Base-by-base conservation (phyloP, 108 stramenopile species). In the Skeletonema grethae region DNA sequence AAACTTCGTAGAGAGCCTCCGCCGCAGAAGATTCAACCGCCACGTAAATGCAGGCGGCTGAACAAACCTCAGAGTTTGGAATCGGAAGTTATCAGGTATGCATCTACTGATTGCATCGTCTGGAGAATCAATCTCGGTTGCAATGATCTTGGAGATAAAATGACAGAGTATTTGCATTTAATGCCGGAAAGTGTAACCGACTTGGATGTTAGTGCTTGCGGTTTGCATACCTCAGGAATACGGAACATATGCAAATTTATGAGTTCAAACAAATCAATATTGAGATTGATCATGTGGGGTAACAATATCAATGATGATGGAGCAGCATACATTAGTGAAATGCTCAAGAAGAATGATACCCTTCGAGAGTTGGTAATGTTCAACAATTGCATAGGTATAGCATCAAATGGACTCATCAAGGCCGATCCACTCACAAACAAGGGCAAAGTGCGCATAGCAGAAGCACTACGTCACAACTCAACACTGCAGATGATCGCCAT, bases 201-300 rank as follows among this genome's bases (percentile, higher is more conserved):
- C 15, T 9, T 60, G 11, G 31, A 24, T 8, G 28, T 60, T 1
- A 60, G 59, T 1, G 15, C n/a, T 25, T 60, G 59, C 3, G 59
- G 10, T 0, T 60, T 60, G 28, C 9, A 30, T 13, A 24, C 59
- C 8, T 5, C 5, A 3, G 59, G 59, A 5, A 25, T 60, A 11
- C 12, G 31, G 9, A 60, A 60, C n/a, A 24, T 60, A 9, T 60
- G 59, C 59, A 60, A 60, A 9, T 60, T 25, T 32, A 13, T 60
- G 59, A 30, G 31, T 28, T 25, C 59, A 20, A 60, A 60, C 59
- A 60, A 20, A 29, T 10, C 59, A 9, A 32, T 60, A 28, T 13
- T 60, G 28, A 30, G 59, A 25, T 28, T 60, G 59, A 60, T 60
- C 30, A 60, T 60, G 59, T 60, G 59, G 59, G 59, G 59, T 6